phyloP scores from a whole-genome alignment of 257 asterid genomes.

The Cordia subcordata region DNA sequence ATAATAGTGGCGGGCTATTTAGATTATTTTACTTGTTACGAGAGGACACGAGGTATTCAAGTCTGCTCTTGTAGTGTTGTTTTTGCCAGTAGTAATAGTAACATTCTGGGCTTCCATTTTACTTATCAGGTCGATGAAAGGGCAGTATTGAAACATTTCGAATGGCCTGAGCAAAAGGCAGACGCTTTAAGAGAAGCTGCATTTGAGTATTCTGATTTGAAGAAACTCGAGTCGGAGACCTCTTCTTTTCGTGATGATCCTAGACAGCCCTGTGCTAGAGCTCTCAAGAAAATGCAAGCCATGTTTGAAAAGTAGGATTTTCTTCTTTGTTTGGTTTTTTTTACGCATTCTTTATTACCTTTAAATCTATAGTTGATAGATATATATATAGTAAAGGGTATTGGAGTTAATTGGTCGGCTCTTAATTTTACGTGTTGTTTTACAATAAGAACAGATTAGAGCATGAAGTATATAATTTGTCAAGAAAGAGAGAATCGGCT shows the following conservation, averaged over 20 bases:
- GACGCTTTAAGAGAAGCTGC: constrained; percentile 99
- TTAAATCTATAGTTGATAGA: neutral
- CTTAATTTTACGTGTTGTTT: neutral
- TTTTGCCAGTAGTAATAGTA: too few species aligned
- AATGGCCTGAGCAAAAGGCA: constrained; percentile 96
- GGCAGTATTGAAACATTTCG: constrained; percentile 96
- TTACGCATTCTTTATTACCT: neutral
- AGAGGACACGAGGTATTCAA: too few species aligned
- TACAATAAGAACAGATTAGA: constrained; percentile 58
- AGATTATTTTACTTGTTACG: too few species aligned
- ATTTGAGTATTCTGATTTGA: constrained; percentile 83
- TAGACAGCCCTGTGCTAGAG: constrained; percentile 62
- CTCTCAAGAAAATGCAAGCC: constrained; percentile 93
- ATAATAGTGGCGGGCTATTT: too few species aligned
- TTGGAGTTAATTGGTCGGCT: too few species aligned
- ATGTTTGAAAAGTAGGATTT: constrained; percentile 70
- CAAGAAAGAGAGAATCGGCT: constrained; percentile 87
- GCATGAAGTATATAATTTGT: constrained; percentile 72
- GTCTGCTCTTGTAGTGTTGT: too few species aligned
- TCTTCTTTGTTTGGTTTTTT: neutral
- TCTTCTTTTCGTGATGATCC: constrained; percentile 75
- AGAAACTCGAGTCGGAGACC: constrained; percentile 80
- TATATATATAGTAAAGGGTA: too few species aligned
- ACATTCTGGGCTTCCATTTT: too few species aligned
- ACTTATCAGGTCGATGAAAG: constrained; percentile 82